A percentile compares a stretch with the other conserved stretches of the same genome.
Evolutionary conservation across 345 rosid species (phyloP).

Genomic region (Dimocarpus longan): DNA sequence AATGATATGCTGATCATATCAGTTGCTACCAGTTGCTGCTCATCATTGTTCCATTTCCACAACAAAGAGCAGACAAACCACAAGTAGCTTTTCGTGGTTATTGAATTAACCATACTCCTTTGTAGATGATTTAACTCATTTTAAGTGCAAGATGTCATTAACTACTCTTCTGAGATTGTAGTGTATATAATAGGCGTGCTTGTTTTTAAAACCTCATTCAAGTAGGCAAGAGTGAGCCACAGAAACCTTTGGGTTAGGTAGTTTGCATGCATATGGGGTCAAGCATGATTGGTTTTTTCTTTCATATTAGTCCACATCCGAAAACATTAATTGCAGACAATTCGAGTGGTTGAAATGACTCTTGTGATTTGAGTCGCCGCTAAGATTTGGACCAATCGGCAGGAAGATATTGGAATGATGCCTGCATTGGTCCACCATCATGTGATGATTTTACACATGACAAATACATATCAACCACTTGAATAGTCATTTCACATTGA

Average conservation of each 20-base stretch:
- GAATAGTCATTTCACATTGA: not conserved
- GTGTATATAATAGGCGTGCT: too few species aligned
- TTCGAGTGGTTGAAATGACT: not conserved
- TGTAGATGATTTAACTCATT: not conserved
- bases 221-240: not conserved
- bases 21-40: not conserved
- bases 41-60: not conserved
- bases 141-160: not conserved
- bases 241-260: not conserved
- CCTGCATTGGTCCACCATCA: conserved; percentile 2
- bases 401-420: not conserved
- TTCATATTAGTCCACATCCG: not conserved
- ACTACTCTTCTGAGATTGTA: too few species aligned
- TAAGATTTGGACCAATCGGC: not conserved
- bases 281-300: not conserved
- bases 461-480: too few species aligned
- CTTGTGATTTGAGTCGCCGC: not conserved
- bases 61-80: not conserved
- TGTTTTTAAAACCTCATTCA: not conserved
- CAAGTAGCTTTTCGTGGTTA: not conserved
- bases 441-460: not conserved
- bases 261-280: not conserved
- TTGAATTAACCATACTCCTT: not conserved
- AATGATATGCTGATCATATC: not conserved
- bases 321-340: not conserved